Conservation (phyloP, 495 filamentous ascomycete species). For the Hypoxylon intermedium region DNA sequence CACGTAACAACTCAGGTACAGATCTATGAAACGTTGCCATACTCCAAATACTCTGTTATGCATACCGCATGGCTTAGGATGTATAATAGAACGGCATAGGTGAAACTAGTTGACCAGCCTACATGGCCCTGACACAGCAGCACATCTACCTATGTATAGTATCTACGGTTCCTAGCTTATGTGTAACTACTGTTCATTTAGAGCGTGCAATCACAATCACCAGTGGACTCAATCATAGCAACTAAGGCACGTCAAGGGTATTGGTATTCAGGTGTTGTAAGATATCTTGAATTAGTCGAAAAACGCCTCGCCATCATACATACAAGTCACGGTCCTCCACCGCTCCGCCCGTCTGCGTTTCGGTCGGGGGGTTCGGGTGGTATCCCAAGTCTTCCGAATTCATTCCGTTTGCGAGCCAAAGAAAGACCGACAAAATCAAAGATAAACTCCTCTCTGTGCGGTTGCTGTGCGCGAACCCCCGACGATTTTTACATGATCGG, state of each 20-base stretch:
- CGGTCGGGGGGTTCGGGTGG: conserved; percentile 10
- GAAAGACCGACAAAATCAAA: conserved; percentile 35
- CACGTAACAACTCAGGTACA: no score
- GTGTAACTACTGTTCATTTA: no score
- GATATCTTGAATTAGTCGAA: conserved; percentile 41
- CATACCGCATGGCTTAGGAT: no score
- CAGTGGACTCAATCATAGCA: no score
- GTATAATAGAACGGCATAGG: no score
- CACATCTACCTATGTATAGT: no score
- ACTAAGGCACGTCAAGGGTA: conserved; percentile 15
- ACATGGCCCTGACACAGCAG: no score
- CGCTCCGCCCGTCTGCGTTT: neutral
- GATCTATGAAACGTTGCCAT: no score
- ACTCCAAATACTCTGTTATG: no score
- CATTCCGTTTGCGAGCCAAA: conserved; percentile 23
- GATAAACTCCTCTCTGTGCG: conserved; percentile 32
- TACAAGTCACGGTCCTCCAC: conserved; percentile 28
- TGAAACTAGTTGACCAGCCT: no score
- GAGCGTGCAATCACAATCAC: no score
- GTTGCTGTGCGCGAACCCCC: conserved; percentile 13
- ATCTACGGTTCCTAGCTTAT: no score
- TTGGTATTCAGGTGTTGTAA: conserved; percentile 32
- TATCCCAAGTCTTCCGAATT: conserved; percentile 36
- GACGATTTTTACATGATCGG: conserved; percentile 13
- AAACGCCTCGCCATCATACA: conserved; percentile 42